Conservation (phyloP, 805 yeast genomes). For the Candida sakaeoensis region DNA sequence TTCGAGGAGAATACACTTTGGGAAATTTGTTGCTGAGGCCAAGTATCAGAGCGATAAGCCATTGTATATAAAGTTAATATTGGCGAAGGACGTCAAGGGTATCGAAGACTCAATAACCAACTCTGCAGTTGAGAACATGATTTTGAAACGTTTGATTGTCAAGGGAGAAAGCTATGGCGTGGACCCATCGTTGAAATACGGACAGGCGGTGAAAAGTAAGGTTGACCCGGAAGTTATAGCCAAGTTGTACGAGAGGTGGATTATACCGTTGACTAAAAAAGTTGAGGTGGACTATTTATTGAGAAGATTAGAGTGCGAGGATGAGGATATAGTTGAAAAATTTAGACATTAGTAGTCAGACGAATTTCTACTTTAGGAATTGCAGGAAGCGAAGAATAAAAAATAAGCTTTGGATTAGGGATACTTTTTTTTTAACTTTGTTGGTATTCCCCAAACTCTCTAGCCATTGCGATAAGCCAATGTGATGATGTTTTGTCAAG, state of each 20-base stretch:
- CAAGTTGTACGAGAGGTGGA: slow-evolving; percentile 76
- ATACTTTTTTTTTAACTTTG: too few species aligned
- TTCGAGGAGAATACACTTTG: slow-evolving; percentile 92
- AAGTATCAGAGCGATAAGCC: slow-evolving; percentile 72
- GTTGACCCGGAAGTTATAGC: slow-evolving; percentile 82
- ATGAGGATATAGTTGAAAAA: slow-evolving; percentile 10
- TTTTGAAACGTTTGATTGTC: slow-evolving; percentile 68
- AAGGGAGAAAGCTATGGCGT: slow-evolving; percentile 87
- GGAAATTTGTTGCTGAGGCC: slow-evolving; percentile 96
- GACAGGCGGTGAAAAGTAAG: slow-evolving; percentile 66
- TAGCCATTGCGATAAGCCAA: too few species aligned
- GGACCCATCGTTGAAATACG: slow-evolving; percentile 75
- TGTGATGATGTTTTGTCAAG: too few species aligned
- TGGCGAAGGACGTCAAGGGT: slow-evolving; percentile 61
- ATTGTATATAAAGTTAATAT: slow-evolving; percentile 60
- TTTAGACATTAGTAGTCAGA: slow-evolving; percentile 3
- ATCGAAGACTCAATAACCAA: slow-evolving; percentile 83
- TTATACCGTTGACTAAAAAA: slow-evolving; percentile 90
- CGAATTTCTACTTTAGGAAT: slow-evolving; percentile 1
- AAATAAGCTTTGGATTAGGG: too few species aligned
- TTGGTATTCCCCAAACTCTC: too few species aligned
- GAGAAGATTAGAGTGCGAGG: slow-evolving; percentile 69
- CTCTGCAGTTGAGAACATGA: slow-evolving; percentile 78
- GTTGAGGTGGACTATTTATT: slow-evolving; percentile 91
- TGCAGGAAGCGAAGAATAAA: too few species aligned